phyloP scores from a whole-genome alignment of 257 asterid species.

The Henckelia pumila region DNA sequence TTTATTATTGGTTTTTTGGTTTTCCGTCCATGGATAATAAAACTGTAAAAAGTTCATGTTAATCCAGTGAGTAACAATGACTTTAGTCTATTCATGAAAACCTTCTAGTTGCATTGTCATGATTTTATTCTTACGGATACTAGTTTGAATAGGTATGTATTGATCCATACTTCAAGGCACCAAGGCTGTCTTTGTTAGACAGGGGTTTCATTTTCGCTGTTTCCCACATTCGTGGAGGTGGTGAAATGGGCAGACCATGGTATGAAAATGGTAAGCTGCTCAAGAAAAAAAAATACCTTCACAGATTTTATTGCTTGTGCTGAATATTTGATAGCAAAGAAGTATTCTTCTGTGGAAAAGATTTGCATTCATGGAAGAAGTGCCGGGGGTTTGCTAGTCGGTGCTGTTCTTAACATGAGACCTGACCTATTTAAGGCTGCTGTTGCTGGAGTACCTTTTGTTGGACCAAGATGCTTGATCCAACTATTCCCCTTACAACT shows the following conservation, averaged over 20 bases:
- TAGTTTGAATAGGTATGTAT: conserved; percentile 59
- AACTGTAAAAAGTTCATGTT: background rate
- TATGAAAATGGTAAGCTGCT: conserved; percentile 89
- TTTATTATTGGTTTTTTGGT: background rate
- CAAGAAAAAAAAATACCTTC: conserved; percentile 85
- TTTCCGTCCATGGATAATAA: conserved; percentile 7
- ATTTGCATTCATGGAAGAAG: conserved; percentile 92
- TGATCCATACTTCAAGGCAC: conserved; percentile 81
- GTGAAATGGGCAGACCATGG: conserved; percentile 99
- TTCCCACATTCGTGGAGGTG: conserved; percentile 97
- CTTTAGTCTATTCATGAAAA: conserved; percentile 6
- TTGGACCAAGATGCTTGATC: conserved; percentile 98
- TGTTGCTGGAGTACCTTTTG: conserved; percentile 94
- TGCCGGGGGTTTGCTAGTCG: conserved; percentile 94
- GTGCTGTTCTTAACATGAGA: conserved; percentile 88
- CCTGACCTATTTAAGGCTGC: conserved; percentile 91
- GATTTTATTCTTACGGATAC: conserved; percentile 26
- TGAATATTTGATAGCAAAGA: conserved; percentile 74
- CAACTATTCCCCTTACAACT: conserved; percentile 94
- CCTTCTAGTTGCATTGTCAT: background rate
- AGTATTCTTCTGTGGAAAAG: conserved; percentile 78
- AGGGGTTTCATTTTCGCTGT: conserved; percentile 76
- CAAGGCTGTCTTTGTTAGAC: conserved; percentile 80
- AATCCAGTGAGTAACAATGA: conserved; percentile 17
- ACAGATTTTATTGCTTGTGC: conserved; percentile 86